Conservation (phyloP, 306 rosid species). For the Amphicarpaea edgeworthii region DNA sequence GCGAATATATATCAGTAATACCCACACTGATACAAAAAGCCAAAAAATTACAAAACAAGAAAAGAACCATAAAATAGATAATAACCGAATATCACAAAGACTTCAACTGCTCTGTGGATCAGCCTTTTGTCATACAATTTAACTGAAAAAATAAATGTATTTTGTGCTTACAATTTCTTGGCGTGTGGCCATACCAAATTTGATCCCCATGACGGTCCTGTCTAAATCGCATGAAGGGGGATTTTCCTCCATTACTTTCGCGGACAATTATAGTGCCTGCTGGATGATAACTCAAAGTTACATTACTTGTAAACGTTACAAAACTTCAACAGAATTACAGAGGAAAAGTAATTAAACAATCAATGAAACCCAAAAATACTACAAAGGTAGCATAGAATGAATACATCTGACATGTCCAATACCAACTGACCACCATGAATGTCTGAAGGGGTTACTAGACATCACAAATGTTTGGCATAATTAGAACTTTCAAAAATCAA, state of each 20-base stretch:
- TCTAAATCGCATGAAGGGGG: constrained; percentile 57
- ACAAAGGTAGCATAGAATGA: neutral
- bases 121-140: constrained; percentile 16
- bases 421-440: constrained; percentile 4
- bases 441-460: constrained; percentile 17
- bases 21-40: too few relatives aligned
- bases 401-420: constrained; percentile 12
- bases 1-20: too few relatives aligned
- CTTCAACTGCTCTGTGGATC: constrained; percentile 8
- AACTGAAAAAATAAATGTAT: constrained; percentile 25
- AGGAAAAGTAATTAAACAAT: neutral
- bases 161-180: constrained; percentile 76
- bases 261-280: constrained; percentile 47
- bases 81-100: constrained; percentile 10
- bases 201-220: constrained; percentile 69
- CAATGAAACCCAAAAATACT: constrained; percentile 5
- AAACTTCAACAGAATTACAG: constrained; percentile 16
- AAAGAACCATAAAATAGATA: too few relatives aligned
- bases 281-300: constrained; percentile 34
- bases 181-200: constrained; percentile 73
- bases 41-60: too few relatives aligned
- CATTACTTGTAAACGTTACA: neutral
- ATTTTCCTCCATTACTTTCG: constrained; percentile 68
- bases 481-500: constrained; percentile 8
- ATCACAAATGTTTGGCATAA: neutral